Base-by-base conservation (phyloP, 2,329 filamentous ascomycete species). In the Neonectria magnoliae region DNA sequence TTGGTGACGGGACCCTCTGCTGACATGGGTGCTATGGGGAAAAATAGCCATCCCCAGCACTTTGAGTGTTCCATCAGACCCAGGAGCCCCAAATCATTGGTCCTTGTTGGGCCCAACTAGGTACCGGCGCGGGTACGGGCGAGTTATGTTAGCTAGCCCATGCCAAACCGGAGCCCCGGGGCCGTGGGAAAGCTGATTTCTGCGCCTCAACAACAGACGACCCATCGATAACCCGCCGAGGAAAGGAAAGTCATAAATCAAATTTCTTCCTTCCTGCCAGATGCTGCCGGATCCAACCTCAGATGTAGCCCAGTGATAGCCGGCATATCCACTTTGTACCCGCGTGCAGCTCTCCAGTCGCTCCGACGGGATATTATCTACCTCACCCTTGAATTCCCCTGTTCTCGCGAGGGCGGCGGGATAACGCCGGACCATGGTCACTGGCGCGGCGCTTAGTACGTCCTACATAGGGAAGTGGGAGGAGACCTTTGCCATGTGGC, bases 11-110 rank as follows among this genome's bases (percentile, higher is more conserved):
- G 33, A 57, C 42, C 7, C 18, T 41, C 22, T 20, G 57, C 62
- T 64, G 52, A 60, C 62, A 20, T 47, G 41, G 16, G 20, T 29
- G 14, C n/a, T 50, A 29, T 22, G 25, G 38, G 42, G n/a, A 20
- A 31, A 53, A 41, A 38, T 59, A 78, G 75, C 57, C 75, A 78
- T 55, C 76, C 76, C 16, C 67, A 77, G 60, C 76, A 75, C 57
- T 78, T 78, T 60, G 69, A 74, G 25, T 78, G 76, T 59, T 64
- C 53, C 48, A 74, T 76, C 45, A 64, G 51, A 45, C 60, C 68
- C 8, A 72, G 72, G 44, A 71, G 57, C 44, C 44, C 44, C 25
- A 60, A 63, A 42, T 65, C 68, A 31, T 51, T 13, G 44, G 62
- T 51, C 36, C 64, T 74, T 27, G 38, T 71, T 59, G 53, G 66